Evolutionary conservation across 345 rosid species (phyloP).

Genomic region (Arabidopsis arenosa): DNA sequence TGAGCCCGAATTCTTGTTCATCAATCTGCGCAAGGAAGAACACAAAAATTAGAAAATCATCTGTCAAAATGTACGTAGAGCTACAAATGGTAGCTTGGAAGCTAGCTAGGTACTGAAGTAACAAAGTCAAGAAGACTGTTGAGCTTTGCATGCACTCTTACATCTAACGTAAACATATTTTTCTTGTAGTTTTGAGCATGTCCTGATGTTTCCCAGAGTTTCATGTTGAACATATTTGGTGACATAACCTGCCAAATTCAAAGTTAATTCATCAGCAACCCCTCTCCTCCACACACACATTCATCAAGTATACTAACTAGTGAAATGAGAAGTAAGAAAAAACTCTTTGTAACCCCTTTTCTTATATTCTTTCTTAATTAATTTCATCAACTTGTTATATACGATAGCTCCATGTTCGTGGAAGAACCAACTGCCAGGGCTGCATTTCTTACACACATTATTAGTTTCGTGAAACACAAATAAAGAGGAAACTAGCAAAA

Average conservation of each 20-base stretch:
- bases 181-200: neutral
- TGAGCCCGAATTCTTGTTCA: constrained; percentile 16
- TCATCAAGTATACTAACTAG: too few relatives aligned
- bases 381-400: neutral
- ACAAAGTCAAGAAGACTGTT: neutral
- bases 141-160: neutral
- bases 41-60: too few relatives aligned
- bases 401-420: neutral
- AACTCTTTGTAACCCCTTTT: neutral
- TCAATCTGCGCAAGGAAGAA: constrained; percentile 19
- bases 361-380: neutral
- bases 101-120: neutral
- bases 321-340: too few relatives aligned
- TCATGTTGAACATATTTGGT: neutral
- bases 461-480: too few relatives aligned
- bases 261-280: too few relatives aligned
- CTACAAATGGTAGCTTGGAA: too few relatives aligned
- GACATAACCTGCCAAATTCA: too few relatives aligned
- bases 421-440: neutral
- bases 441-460: too few relatives aligned
- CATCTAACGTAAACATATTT: neutral
- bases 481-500: too few relatives aligned
- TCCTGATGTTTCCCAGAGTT: neutral
- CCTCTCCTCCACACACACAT: too few relatives aligned
- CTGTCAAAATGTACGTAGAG: too few relatives aligned